A percentile compares a stretch with the other conserved stretches of the same genome.
phyloP scores from a whole-genome alignment of 495 filamentous ascomycete genomes.

The Neurospora sp. region DNA sequence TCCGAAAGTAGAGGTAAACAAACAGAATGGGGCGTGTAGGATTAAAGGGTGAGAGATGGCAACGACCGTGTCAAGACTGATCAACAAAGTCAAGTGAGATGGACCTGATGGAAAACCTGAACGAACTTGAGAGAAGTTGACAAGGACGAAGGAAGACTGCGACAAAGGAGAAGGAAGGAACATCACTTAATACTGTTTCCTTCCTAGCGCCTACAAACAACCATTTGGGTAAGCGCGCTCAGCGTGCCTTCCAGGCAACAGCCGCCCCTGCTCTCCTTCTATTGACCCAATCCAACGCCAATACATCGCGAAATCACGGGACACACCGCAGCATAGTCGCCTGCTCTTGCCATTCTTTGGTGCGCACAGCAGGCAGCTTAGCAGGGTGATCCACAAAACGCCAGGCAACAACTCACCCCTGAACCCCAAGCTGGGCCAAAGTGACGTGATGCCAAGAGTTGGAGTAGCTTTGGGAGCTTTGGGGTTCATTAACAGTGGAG shows the following conservation, averaged over 20 bases:
- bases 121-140: background rate
- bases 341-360: background rate
- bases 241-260: constrained; percentile 17
- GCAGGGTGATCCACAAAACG: constrained; percentile 6
- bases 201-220: background rate
- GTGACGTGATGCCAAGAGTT: background rate
- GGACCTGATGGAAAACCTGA: background rate
- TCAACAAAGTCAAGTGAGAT: background rate
- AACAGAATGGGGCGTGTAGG: background rate
- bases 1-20: background rate
- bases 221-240: constrained; percentile 8
- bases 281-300: background rate
- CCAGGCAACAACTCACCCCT: constrained; percentile 11
- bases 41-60: background rate
- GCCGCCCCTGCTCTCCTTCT: background rate
- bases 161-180: background rate
- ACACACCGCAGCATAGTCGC: background rate
- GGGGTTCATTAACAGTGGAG: background rate
- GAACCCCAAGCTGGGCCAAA: background rate
- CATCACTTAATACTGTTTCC: background rate
- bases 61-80: background rate
- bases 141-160: background rate
- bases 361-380: constrained; percentile 5
- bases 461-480: background rate
- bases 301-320: constrained; percentile 11